Evolutionary conservation across 352 stramenopile genomes (phyloP), one percentile per base, ranked within the genome.

Genomic region (Pythium folliculosum): DNA sequence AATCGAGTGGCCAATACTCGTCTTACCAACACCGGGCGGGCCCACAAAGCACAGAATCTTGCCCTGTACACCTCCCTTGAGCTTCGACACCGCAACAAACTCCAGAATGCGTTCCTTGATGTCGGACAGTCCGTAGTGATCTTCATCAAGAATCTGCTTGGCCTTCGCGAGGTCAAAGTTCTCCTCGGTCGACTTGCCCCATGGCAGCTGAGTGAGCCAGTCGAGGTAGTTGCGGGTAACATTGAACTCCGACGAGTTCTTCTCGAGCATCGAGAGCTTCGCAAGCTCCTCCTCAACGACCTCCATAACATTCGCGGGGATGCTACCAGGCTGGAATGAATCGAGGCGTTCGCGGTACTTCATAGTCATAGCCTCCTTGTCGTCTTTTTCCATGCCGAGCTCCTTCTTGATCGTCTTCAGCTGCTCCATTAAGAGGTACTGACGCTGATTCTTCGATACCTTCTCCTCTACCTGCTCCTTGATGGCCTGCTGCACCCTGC

Each of bases 401-500:
- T 99, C 96, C 65, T 99, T 99, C 81, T 99, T 99, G 68, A 99
- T 99, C 0, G 86, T 96, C 77, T 99, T 99, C 16, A 99, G 79
- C 77, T 99, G 97, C 73, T 99, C 97, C 73, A 92, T 98, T 16
- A 99, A 79, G 69, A 99, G 86, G 76, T 99, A 99, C 54, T 98
- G 97, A 27, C 97, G 85, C 72, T 99, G 97, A 64, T 98, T 94
- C 74, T 99, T 97, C n/a, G 84, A 98, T 69, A 99, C 81, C 47
- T 94, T 95, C 60, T 91, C 85, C 67, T 93, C 84, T 30, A 95
- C 88, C 57, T 97, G 90, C 64, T 96, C 79, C 70, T 95, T 98
- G 75, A 99, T 99, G 59, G 98, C 96, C 77, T 99, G 88, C 68
- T 99, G 97, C 43, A 99, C 79, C 57, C 98, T 98, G 60, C 82